phyloP scores from a whole-genome alignment of 768 basidiomycete species.

The Lepiota brunneoincarnata region DNA sequence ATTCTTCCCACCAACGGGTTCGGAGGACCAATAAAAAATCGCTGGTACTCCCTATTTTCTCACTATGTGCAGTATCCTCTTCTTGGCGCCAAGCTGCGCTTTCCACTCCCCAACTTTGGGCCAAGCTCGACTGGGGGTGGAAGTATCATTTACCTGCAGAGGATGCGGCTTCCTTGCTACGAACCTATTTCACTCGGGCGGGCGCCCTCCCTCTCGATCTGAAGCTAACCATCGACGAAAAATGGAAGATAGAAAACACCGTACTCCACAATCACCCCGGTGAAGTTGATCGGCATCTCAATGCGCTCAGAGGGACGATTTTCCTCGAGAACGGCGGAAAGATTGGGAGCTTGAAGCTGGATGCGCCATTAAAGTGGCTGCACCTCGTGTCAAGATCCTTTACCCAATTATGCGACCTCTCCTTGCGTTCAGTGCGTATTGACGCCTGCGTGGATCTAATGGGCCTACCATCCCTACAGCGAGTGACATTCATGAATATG shows the following conservation, averaged over 20 bases:
- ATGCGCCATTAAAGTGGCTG: slow-evolving; percentile 4
- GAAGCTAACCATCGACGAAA: slow-evolving; percentile 8
- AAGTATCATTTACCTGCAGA: slow-evolving; percentile 7
- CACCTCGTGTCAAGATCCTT: slow-evolving; percentile 4
- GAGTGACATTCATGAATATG: neutral
- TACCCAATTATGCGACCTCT: neutral
- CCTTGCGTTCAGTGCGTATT: slow-evolving; percentile 2
- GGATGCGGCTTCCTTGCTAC: neutral
- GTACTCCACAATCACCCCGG: neutral
- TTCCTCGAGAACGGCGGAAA: neutral
- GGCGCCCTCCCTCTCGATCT: neutral
- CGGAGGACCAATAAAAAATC: slow-evolving; percentile 2
- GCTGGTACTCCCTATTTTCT: slow-evolving; percentile 4
- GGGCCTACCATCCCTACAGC: neutral
- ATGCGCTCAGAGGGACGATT: slow-evolving; percentile 1
- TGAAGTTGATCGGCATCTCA: slow-evolving; percentile 1
- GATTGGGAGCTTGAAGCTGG: slow-evolving; percentile 4
- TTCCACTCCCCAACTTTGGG: slow-evolving; percentile 2
- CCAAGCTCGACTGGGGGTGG: slow-evolving; percentile 7
- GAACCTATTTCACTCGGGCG: slow-evolving; percentile 8
- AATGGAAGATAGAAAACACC: slow-evolving; percentile 6
- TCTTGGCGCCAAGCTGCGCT: slow-evolving; percentile 1
- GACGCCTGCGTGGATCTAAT: neutral
- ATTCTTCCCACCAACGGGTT: slow-evolving; percentile 5
- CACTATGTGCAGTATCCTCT: slow-evolving; percentile 4